phyloP scores from a whole-genome alignment of 2,329 filamentous ascomycete species.

The Alternaria alternata region DNA sequence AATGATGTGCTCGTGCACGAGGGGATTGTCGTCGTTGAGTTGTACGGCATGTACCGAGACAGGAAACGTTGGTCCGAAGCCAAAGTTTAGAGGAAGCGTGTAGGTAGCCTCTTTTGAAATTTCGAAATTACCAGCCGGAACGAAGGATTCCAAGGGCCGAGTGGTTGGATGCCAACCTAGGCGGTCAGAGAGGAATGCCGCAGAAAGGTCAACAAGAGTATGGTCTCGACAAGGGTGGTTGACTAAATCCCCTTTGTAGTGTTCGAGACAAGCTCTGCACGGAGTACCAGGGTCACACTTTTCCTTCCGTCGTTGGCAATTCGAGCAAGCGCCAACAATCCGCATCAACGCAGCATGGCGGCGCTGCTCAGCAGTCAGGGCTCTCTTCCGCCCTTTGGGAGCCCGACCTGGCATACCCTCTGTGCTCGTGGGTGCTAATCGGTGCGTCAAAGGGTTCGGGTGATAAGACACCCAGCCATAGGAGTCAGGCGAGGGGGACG shows the following conservation, averaged over 20 bases:
- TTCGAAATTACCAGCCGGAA: conserved; percentile 27
- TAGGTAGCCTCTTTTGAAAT: conserved; percentile 30
- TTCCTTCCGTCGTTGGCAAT: conserved; percentile 48
- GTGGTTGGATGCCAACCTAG: conserved; percentile 49
- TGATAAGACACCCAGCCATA: conserved; percentile 48
- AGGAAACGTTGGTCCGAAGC: conserved; percentile 42
- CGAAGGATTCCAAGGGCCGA: conserved; percentile 37
- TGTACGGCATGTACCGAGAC: conserved; percentile 39
- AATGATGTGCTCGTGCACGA: conserved; percentile 47
- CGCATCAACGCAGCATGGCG: conserved; percentile 49
- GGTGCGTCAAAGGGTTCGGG: conserved; percentile 41
- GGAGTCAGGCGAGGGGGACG: conserved; percentile 42
- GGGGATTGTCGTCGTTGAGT: conserved; percentile 22
- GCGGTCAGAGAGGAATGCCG: conserved; percentile 42
- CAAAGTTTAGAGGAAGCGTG: conserved; percentile 44
- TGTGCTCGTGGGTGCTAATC: conserved; percentile 39
- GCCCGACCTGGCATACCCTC: conserved; percentile 39
- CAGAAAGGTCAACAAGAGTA: conserved; percentile 38
- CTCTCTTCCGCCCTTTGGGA: conserved; percentile 43
- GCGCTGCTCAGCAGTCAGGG: conserved; percentile 45
- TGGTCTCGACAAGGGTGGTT: conserved; percentile 49
- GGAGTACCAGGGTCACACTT: conserved; percentile 52
- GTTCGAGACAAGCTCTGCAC: conserved; percentile 50
- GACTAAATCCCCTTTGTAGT: conserved; percentile 49
- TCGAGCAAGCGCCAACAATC: conserved; percentile 45